Evolutionary conservation across 2,329 filamentous ascomycete genomes (phyloP), one percentile per base, ranked within the genome.

Genomic region (Ophiocordyceps camponoti-rufipedis): DNA sequence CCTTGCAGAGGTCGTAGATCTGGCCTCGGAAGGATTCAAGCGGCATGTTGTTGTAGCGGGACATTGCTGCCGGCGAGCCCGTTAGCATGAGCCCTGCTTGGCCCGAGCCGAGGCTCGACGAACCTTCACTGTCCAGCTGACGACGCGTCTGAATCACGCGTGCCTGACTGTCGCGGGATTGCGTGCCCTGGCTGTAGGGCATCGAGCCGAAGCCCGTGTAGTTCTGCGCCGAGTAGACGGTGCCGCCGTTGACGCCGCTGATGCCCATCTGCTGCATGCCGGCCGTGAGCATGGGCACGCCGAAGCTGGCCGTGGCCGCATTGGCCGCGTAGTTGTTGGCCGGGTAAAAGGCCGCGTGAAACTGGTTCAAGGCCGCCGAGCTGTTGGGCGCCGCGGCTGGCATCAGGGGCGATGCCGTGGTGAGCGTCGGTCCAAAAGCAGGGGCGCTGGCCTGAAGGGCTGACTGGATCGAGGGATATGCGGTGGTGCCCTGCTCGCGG

Each of bases 1-100:
- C 91, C 66, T 95, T 96, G 74, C 89, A 96, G 33, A 95, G 70
- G 44, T 78, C 74, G 62, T 94, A 93, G 55, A 98, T 85, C 55
- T 87, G 82, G 43, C 87, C 85, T 33, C 74, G 72, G 55, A 91
- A 81, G 32, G 80, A 75, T 58, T 94, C 85, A 19, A 96, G 70
- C 13, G 85, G 78, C 57, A 85, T 75, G 58, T 91, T 89, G 53
- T 83, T 78, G 64, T 85, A 95, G 48, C 86, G 83, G 55, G 82
- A 83, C 69, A 84, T 83, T 53, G 69, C 75, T 78, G 28, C 18
- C 46, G 11, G 14, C 9, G 13, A 18, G 3, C 3, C 23, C 3
- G 23, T 23, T 5, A 29, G 28, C 19, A 12, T 29, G 19, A 42
- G 41, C 14, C 5, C 5, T 28, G n/a, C 18, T 8, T 14, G n/a